Evolutionary conservation across 2,329 filamentous ascomycete genomes (phyloP).

Genomic region (Thelonectria discophora): DNA sequence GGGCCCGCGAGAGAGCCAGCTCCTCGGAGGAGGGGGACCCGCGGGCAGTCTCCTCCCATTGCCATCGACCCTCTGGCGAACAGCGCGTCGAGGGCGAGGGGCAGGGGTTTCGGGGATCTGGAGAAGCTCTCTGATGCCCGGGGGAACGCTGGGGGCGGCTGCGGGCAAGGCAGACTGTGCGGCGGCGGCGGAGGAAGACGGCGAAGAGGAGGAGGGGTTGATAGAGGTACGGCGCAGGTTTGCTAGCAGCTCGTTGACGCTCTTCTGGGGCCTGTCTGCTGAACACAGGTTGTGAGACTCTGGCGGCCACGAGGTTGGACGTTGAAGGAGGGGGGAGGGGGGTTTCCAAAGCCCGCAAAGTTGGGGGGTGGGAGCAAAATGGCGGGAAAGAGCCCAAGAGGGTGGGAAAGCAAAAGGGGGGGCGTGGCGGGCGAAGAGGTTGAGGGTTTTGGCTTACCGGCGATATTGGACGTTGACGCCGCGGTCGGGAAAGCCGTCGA

Average conservation of each 20-base stretch:
- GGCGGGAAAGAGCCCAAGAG: constrained; percentile 18
- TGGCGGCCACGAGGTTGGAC: constrained; percentile 42
- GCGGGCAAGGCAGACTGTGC: constrained; percentile 42
- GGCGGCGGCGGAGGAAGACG: constrained; percentile 41
- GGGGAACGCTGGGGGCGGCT: constrained; percentile 64
- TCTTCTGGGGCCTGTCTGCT: constrained; percentile 47
- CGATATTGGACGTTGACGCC: constrained; percentile 37
- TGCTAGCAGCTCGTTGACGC: constrained; percentile 69
- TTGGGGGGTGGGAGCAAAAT: neutral
- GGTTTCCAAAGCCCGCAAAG: constrained; percentile 16
- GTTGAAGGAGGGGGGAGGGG: constrained; percentile 35
- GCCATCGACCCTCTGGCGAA: constrained; percentile 53
- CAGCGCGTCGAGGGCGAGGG: constrained; percentile 58
- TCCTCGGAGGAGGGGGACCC: constrained; percentile 67
- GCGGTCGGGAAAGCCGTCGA: constrained; percentile 59
- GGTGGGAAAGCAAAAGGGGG: constrained; percentile 15
- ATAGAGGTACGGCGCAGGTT: constrained; percentile 60
- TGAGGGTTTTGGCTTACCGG: constrained; percentile 39
- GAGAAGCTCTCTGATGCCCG: constrained; percentile 66
- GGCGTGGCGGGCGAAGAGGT: constrained; percentile 26
- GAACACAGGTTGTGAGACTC: constrained; percentile 41
- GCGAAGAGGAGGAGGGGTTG: constrained; percentile 38
- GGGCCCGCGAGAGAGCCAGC: constrained; percentile 56
- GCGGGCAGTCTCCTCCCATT: constrained; percentile 63
- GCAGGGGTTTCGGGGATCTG: constrained; percentile 66